Percentiles rank a stretch among this genome's conserved stretches.
These are phyloP conservation scores for Ceriops decandra DNA, from an alignment of 345 rosid genomes.

Conservation along the genomic window DNA sequence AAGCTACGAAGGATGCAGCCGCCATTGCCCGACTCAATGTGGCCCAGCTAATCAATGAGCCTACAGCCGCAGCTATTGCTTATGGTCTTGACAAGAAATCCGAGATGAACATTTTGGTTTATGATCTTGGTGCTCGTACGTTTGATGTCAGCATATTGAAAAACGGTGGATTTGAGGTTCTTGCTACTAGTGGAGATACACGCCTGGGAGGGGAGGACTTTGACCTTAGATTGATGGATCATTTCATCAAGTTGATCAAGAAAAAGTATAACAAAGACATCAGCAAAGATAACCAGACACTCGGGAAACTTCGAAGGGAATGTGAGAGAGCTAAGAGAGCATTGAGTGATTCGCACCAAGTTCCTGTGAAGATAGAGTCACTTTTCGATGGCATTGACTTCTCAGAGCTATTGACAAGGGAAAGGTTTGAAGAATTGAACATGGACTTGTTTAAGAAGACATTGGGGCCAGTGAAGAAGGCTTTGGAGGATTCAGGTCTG, in stretches of 20 bases:
- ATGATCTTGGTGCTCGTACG: no score
- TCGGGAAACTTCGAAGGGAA: slow-evolving; percentile 49
- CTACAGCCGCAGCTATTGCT: no score
- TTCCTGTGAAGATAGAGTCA: slow-evolving; percentile 47
- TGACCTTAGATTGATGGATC: slow-evolving; percentile 33
- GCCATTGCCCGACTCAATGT: no score
- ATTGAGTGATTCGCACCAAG: slow-evolving; percentile 49
- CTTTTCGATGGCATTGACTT: slow-evolving; percentile 50
- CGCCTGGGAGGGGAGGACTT: no score
- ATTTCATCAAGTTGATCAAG: slow-evolving; percentile 47
- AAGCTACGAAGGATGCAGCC: no score
- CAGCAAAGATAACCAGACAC: slow-evolving; percentile 40
- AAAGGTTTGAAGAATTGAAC: slow-evolving; percentile 53
- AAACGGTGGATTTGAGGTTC: no score
- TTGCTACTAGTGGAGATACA: no score
- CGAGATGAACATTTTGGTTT: no score
- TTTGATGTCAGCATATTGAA: no score
- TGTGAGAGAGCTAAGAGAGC: slow-evolving; percentile 56
- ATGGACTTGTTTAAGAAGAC: slow-evolving; percentile 55
- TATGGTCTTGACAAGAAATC: no score
- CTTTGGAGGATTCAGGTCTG: slow-evolving; percentile 44
- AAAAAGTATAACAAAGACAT: slow-evolving; percentile 46
- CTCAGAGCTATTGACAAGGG: slow-evolving; percentile 53
- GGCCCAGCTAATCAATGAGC: no score
- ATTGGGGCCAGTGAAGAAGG: slow-evolving; percentile 45